Conservation (phyloP, 1,139 yeast species). For the Geotrichum citri-aurantii region DNA sequence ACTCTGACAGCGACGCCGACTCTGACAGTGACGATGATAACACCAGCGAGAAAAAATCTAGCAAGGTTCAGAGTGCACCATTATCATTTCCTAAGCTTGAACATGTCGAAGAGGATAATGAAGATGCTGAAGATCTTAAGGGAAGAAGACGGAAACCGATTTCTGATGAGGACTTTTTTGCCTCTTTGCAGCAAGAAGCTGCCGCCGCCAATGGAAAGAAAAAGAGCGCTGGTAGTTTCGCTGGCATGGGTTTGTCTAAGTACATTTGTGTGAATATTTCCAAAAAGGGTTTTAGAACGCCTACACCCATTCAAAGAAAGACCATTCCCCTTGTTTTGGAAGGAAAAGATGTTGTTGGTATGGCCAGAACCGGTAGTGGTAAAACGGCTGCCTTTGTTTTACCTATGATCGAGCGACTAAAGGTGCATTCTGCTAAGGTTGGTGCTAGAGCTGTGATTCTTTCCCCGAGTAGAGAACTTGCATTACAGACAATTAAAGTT, state of each 20-base stretch:
- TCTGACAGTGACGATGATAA: constrained; percentile 27
- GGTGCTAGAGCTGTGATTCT: constrained; percentile 86
- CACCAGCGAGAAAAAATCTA: constrained; percentile 23
- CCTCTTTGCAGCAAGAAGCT: constrained; percentile 13
- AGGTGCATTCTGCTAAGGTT: constrained; percentile 75
- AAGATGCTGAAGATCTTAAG: constrained; percentile 42
- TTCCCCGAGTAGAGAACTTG: constrained; percentile 93
- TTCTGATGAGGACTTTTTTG: constrained; percentile 14
- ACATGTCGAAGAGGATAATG: constrained; percentile 57
- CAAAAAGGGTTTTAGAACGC: constrained; percentile 85
- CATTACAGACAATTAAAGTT: constrained; percentile 83
- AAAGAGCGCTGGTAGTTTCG: constrained; percentile 60
- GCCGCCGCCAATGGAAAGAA: constrained; percentile 44
- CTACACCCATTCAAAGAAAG: constrained; percentile 96
- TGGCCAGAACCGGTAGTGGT: constrained; percentile 99
- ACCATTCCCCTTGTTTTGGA: constrained; percentile 87
- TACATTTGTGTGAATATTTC: constrained; percentile 61
- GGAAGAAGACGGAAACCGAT: constrained; percentile 38
- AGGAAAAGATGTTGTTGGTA: constrained; percentile 92
- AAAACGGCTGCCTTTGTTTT: constrained; percentile 97
- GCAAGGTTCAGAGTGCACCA: not conserved
- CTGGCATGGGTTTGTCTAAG: constrained; percentile 83
- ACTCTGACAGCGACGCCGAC: constrained; percentile 29
- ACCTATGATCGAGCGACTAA: constrained; percentile 82
- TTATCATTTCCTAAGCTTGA: constrained; percentile 59